Conservation (phyloP, 1,284 basidiomycete species). For the Neonothopanus nambi region DNA sequence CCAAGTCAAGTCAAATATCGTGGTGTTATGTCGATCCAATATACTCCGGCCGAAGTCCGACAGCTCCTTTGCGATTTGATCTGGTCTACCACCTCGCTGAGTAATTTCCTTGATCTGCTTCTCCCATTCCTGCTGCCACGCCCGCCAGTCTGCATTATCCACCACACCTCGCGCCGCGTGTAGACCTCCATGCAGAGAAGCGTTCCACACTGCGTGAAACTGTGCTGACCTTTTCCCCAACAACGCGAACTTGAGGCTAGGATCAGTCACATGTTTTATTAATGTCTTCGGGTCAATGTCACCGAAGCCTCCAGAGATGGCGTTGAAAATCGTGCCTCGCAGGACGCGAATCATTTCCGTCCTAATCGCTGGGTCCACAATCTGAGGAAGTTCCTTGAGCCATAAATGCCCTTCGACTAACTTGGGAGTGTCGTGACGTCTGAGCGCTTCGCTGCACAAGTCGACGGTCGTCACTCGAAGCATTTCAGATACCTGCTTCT, state of each 20-base stretch:
- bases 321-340: background rate
- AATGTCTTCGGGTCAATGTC: background rate
- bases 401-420: background rate
- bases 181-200: background rate
- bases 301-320: background rate
- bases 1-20: constrained; percentile 7
- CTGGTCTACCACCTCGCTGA: background rate
- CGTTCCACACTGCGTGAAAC: constrained; percentile 3
- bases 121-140: background rate
- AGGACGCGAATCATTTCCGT: background rate
- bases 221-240: background rate
- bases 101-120: background rate
- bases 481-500: background rate
- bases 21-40: too few relatives aligned
- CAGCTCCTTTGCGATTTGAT: too few relatives aligned
- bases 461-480: background rate
- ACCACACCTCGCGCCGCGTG: background rate
- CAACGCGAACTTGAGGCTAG: background rate
- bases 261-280: background rate
- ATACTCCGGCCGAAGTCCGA: too few relatives aligned
- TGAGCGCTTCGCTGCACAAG: background rate
- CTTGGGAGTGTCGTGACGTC: background rate
- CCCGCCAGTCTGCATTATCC: background rate
- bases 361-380: background rate
- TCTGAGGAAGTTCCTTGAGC: background rate